Evolutionary conservation across 1,284 basidiomycete genomes (phyloP).

Genomic region (Porogramme epimiltina): DNA sequence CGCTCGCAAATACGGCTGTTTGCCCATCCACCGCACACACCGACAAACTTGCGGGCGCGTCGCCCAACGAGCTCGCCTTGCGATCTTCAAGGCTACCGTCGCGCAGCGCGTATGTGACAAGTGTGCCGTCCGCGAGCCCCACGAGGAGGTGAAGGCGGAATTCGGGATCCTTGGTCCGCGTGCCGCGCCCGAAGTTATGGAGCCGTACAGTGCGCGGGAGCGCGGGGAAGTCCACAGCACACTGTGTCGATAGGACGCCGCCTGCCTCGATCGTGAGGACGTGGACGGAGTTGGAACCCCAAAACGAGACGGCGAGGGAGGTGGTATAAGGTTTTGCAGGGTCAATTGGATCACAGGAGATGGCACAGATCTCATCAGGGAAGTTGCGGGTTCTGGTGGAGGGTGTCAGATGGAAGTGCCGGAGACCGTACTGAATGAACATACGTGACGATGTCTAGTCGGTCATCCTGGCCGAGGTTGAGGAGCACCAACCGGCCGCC

Average conservation of each 20-base stretch:
- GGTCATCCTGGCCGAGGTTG: constrained; percentile 43
- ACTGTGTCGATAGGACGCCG: constrained; percentile 41
- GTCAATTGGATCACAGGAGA: constrained; percentile 63
- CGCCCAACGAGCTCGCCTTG: constrained; percentile 70
- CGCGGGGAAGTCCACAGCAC: constrained; percentile 51
- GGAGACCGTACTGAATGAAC: constrained; percentile 9
- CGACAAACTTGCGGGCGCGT: constrained; percentile 63
- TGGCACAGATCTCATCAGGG: constrained; percentile 58
- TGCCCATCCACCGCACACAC: constrained; percentile 51
- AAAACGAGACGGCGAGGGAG: constrained; percentile 71
- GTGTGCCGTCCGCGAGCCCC: constrained; percentile 80
- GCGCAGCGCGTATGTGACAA: constrained; percentile 61
- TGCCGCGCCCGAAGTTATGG: constrained; percentile 56
- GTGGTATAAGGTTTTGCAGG: constrained; percentile 45
- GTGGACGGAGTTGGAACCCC: constrained; percentile 69
- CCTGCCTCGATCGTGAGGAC: constrained; percentile 50
- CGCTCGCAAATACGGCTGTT: constrained; percentile 63
- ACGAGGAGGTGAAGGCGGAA: constrained; percentile 65
- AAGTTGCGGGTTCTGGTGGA: constrained; percentile 25
- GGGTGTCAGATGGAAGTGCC: not conserved
- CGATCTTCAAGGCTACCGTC: constrained; percentile 50
- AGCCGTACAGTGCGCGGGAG: constrained; percentile 76
- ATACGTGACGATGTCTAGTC: constrained; percentile 41
- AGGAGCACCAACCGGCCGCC: constrained; percentile 60
- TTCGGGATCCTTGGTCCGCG: constrained; percentile 36